Evolutionary conservation across 2,329 filamentous ascomycete species (phyloP).

Genomic region (Aspergillus sp.): DNA sequence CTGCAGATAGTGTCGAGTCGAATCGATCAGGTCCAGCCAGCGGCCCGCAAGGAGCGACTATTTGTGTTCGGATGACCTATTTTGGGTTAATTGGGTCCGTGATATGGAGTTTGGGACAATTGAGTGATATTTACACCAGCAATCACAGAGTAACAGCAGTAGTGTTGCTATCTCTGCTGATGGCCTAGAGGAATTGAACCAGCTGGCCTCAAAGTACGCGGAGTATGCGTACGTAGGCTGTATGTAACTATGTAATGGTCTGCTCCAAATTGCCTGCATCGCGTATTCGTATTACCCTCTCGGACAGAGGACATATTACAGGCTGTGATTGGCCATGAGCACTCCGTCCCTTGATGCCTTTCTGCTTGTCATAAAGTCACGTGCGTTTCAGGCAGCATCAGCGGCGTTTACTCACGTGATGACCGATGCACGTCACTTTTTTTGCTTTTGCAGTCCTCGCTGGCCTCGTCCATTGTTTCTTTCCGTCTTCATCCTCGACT

Average conservation of each 20-base stretch:
- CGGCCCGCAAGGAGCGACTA: not conserved
- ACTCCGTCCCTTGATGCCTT: not conserved
- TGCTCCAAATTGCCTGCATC: slow-evolving; percentile 5
- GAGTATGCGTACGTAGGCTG: not conserved
- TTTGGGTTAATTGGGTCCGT: not conserved
- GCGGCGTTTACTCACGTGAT: slow-evolving; percentile 2
- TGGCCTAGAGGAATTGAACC: not conserved
- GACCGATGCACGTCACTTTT: slow-evolving; percentile 27
- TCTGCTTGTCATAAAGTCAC: slow-evolving; percentile 13
- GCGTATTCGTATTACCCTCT: slow-evolving; percentile 16
- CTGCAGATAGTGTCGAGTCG: not conserved
- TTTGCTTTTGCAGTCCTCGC: slow-evolving; percentile 12
- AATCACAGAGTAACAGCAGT: not conserved
- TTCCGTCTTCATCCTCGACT: slow-evolving; percentile 2
- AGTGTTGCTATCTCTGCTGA: not conserved
- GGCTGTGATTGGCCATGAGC: slow-evolving; percentile 18
- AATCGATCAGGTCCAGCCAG: not conserved
- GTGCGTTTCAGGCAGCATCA: slow-evolving; percentile 1
- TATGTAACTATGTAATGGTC: not conserved
- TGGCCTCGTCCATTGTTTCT: not conserved
- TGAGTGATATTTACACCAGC: not conserved
- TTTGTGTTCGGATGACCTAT: not conserved
- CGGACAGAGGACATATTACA: slow-evolving; percentile 27
- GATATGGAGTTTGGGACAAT: not conserved
- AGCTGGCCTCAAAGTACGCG: not conserved